Evolutionary conservation across 75 land plant species (phyloP).

Genomic region (Chamaecyparis obtusa): DNA sequence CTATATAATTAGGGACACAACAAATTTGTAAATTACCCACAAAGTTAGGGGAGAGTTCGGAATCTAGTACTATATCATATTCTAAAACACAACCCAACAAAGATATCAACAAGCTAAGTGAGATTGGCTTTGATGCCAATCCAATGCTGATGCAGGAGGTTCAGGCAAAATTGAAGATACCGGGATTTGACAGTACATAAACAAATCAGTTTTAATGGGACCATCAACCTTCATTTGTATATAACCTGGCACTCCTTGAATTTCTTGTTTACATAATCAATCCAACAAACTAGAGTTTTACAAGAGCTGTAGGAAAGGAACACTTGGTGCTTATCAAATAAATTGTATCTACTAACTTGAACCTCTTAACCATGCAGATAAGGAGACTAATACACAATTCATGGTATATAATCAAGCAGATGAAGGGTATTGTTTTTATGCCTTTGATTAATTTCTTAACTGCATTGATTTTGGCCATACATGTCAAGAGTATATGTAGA

Average conservation of each 20-base stretch:
- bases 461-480: background rate
- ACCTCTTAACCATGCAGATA: background rate
- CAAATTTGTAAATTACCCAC: background rate
- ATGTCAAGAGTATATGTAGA: background rate
- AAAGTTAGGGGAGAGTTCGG: background rate
- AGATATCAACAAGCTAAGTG: background rate
- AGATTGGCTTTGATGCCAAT: background rate
- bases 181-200: background rate
- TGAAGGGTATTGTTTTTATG: background rate
- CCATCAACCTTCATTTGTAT: background rate
- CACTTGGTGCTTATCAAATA: background rate
- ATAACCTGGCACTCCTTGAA: background rate
- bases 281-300: background rate
- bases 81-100: background rate
- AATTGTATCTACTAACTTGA: background rate
- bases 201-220: background rate
- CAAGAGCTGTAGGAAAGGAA: background rate
- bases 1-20: too few relatives aligned
- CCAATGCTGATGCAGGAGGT: background rate
- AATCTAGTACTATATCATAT: background rate
- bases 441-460: background rate
- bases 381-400: background rate
- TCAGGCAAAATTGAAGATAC: background rate
- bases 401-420: background rate
- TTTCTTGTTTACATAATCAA: background rate